Percentiles rank a stretch among this genome's conserved stretches.
Conservation (phyloP, 2,329 filamentous ascomycete genomes). For the Aspergillus awamori region DNA sequence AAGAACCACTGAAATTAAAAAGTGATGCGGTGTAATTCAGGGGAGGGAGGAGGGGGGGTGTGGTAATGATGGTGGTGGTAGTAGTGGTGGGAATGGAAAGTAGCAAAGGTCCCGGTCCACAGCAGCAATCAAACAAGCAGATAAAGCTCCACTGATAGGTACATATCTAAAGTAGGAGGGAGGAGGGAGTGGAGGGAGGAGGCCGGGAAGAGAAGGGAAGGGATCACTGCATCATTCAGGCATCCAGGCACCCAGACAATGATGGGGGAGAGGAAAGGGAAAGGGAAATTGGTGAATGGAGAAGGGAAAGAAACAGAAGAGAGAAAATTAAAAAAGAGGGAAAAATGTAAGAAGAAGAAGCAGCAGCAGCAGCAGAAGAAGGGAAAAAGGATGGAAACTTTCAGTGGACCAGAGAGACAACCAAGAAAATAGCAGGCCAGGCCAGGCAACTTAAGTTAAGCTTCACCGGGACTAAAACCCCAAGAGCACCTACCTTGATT, state of each 20-base stretch:
- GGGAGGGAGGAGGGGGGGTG: too few species aligned
- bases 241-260: background rate
- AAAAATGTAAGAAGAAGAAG: background rate
- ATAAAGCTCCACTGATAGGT: background rate
- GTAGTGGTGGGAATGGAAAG: background rate
- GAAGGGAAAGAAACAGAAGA: background rate
- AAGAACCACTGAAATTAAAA: background rate
- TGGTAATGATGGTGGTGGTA: too few species aligned
- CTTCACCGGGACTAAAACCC: background rate
- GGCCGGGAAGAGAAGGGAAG: too few species aligned
- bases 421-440: conserved; percentile 4
- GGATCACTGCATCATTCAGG: conserved; percentile 6
- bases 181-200: background rate
- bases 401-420: conserved; percentile 3
- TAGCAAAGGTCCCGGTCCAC: background rate
- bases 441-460: conserved; percentile 2
- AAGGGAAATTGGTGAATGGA: background rate
- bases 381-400: background rate
- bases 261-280: background rate
- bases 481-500: conserved; percentile 26
- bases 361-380: too few species aligned
- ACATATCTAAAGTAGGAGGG: background rate
- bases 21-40: background rate
- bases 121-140: background rate
- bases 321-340: conserved; percentile 1